Conservation (phyloP, 2,329 filamentous ascomycete genomes). For the Sporothrix humicola region DNA sequence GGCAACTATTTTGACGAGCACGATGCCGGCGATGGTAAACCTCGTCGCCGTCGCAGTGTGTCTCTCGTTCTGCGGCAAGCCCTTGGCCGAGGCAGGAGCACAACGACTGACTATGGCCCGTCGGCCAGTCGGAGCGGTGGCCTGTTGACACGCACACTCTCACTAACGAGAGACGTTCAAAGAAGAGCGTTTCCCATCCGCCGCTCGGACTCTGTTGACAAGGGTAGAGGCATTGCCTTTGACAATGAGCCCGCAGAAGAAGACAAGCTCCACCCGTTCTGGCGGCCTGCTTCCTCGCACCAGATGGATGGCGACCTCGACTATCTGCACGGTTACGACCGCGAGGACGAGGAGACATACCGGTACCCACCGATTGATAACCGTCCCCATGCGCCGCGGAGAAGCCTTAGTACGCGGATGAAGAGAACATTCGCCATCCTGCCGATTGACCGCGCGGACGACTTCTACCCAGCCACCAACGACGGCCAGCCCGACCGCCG, state of each 20-base stretch:
- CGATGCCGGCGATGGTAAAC: conserved; percentile 39
- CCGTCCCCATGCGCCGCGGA: conserved; percentile 52
- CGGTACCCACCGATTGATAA: conserved; percentile 58
- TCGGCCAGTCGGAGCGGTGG: conserved; percentile 49
- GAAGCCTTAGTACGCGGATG: conserved; percentile 59
- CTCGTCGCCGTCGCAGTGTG: conserved; percentile 49
- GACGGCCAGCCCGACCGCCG: conserved; percentile 56
- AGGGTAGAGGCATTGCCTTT: conserved; percentile 42
- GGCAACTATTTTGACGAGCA: conserved; percentile 60
- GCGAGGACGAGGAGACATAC: conserved; percentile 48
- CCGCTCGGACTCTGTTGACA: conserved; percentile 35
- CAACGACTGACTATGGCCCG: conserved; percentile 49
- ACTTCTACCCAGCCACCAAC: conserved; percentile 39
- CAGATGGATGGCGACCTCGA: conserved; percentile 40
- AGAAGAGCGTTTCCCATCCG: conserved; percentile 8
- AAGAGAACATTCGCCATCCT: conserved; percentile 67
- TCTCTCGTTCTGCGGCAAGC: conserved; percentile 60
- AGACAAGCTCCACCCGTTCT: conserved; percentile 64
- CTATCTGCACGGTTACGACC: conserved; percentile 37
- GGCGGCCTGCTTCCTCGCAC: conserved; percentile 60
- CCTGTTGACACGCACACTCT: conserved; percentile 59
- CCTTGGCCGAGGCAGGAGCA: conserved; percentile 47
- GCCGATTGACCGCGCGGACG: conserved; percentile 54
- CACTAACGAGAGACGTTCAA: conserved; percentile 50
- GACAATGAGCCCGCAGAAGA: conserved; percentile 58